phyloP scores from a whole-genome alignment of 108 stramenopile genomes.

The Epipyxis sp. region DNA sequence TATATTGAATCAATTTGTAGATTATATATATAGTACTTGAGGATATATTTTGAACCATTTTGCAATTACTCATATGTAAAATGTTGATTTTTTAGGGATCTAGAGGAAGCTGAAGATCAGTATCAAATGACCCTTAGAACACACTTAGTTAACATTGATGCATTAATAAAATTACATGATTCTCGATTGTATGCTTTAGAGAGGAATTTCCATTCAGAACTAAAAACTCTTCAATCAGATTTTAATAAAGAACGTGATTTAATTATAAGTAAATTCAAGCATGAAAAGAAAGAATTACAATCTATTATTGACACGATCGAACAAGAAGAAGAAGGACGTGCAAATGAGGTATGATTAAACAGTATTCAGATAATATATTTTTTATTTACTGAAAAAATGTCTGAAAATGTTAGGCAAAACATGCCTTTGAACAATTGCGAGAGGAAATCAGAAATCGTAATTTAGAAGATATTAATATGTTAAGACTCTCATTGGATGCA shows the following conservation, averaged over 20 bases:
- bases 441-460: constrained; percentile 62
- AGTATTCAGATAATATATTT: too few relatives aligned
- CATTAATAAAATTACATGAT: constrained; percentile 53
- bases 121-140: constrained; percentile 61
- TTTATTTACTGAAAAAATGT: too few relatives aligned
- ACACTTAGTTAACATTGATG: constrained; percentile 61
- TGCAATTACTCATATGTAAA: too few relatives aligned
- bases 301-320: constrained; percentile 27
- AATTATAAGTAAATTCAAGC: constrained; percentile 32
- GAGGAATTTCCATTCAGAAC: constrained; percentile 58
- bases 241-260: constrained; percentile 52
- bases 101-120: constrained; percentile 66
- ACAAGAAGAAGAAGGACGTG: constrained; percentile 21
- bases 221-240: constrained; percentile 49
- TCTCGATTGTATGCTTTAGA: constrained; percentile 58
- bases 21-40: too few relatives aligned
- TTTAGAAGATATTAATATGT: constrained; percentile 63
- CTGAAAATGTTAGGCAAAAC: constrained; percentile 46
- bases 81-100: constrained; percentile 9
- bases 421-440: constrained; percentile 58
- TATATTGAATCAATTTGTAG: too few relatives aligned
- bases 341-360: constrained; percentile 2
- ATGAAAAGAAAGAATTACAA: constrained; percentile 11
- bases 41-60: too few relatives aligned
- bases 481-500: constrained; percentile 57